Conservation (phyloP, 2,329 filamentous ascomycete genomes). For the Didymella exigua region DNA sequence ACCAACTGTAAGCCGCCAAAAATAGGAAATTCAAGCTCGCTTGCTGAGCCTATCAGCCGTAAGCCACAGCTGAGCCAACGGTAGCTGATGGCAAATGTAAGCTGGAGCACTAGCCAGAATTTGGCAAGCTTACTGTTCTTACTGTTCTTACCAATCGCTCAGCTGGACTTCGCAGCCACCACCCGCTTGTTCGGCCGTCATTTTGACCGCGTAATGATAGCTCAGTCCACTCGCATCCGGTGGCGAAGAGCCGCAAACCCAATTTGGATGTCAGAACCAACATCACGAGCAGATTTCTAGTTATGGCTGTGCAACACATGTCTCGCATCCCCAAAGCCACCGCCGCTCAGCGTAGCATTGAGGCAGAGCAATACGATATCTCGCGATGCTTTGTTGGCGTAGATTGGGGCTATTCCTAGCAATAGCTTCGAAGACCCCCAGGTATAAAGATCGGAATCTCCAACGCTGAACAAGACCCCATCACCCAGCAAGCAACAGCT, state of each 20-base stretch:
- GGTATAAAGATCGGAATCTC: neutral
- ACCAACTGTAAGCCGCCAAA: neutral
- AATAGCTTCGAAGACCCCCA: neutral
- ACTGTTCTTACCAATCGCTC: neutral
- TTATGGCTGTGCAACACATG: conserved; percentile 4
- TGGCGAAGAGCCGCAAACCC: neutral
- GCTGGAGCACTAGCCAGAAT: neutral
- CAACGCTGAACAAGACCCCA: neutral
- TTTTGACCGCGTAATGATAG: neutral
- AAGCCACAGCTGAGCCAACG: neutral
- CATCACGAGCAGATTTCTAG: neutral
- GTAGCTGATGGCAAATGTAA: conserved; percentile 3
- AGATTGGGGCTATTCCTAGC: neutral
- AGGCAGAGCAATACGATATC: neutral
- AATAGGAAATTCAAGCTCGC: conserved; percentile 1
- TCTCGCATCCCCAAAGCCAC: neutral
- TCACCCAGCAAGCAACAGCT: conserved; percentile 15
- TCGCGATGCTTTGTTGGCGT: neutral
- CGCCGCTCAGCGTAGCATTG: conserved; percentile 5
- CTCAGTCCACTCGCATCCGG: neutral
- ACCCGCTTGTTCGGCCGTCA: neutral
- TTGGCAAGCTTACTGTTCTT: conserved; percentile 6
- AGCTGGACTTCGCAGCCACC: conserved; percentile 11
- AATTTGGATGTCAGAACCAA: neutral
- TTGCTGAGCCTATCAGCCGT: neutral